phyloP scores from a whole-genome alignment of 2,329 filamentous ascomycete species.

The Ophiostoma ips region DNA sequence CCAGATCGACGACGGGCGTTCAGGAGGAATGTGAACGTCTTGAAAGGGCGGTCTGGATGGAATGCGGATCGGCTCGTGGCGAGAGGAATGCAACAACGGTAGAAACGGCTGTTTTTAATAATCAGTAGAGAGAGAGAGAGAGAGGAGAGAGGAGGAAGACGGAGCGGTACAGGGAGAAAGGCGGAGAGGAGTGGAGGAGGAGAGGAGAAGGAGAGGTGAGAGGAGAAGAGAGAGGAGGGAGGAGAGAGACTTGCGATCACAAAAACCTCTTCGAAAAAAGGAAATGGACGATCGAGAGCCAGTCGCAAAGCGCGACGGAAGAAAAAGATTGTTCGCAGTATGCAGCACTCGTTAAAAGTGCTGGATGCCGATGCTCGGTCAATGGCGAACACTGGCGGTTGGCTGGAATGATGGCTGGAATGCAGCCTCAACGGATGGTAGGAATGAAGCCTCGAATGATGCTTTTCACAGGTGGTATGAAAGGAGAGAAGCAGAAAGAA shows the following conservation, averaged over 20 bases:
- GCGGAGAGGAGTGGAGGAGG: not conserved
- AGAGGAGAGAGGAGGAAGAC: not conserved
- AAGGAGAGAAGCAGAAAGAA: not conserved
- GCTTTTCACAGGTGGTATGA: too few relatives aligned
- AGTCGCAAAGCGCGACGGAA: not conserved
- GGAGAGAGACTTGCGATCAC: not conserved
- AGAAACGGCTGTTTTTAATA: not conserved
- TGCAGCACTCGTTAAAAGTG: too few relatives aligned
- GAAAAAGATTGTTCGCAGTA: too few relatives aligned
- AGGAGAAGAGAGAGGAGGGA: not conserved
- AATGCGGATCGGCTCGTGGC: conserved; percentile 6
- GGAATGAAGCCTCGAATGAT: too few relatives aligned
- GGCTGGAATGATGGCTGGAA: not conserved
- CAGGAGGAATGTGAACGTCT: not conserved
- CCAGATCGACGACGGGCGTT: not conserved
- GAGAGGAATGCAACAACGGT: conserved; percentile 7
- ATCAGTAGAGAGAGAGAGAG: conserved; percentile 1
- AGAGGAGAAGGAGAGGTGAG: not conserved
- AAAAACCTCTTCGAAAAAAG: not conserved
- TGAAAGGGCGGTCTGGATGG: not conserved
- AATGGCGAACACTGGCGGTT: not conserved
- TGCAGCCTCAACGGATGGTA: not conserved
- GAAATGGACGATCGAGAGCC: not conserved
- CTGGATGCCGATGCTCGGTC: not conserved
- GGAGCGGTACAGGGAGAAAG: not conserved